Conservation (phyloP, 1,284 basidiomycete genomes). For the Cerioporus squamosus region DNA sequence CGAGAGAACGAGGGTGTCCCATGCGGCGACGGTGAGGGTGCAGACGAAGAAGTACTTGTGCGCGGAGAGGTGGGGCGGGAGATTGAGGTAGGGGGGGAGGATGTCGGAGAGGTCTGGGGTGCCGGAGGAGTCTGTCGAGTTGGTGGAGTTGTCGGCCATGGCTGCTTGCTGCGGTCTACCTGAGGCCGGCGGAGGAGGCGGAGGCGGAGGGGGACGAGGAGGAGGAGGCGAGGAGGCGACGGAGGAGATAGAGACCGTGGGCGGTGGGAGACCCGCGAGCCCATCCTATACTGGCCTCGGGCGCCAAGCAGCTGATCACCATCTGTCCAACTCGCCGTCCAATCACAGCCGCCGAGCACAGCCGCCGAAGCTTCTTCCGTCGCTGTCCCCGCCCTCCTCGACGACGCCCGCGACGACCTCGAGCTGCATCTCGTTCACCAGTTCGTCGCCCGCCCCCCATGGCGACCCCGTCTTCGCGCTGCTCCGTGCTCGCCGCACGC, state of each 20-base stretch:
- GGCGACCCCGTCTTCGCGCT: neutral
- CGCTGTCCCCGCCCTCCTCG: neutral
- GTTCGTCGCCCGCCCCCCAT: neutral
- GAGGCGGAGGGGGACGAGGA: conserved; percentile 2
- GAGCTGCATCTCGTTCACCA: neutral
- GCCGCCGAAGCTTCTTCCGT: neutral
- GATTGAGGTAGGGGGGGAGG: conserved; percentile 63
- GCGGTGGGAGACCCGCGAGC: conserved; percentile 1
- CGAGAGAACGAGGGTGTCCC: conserved; percentile 82
- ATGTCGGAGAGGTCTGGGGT: conserved; percentile 31
- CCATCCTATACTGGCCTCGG: conserved; percentile 13
- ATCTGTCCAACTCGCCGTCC: neutral
- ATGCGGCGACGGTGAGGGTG: conserved; percentile 82
- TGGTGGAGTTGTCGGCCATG: conserved; percentile 23
- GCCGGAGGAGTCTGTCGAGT: conserved; percentile 18
- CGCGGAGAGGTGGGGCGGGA: conserved; percentile 75
- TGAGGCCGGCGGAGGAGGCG: too few relatives aligned
- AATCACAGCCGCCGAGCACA: neutral
- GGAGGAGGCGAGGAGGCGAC: conserved; percentile 7
- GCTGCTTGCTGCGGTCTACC: conserved; percentile 17
- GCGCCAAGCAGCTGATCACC: conserved; percentile 6
- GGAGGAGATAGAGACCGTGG: conserved; percentile 6
- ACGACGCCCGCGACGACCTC: neutral
- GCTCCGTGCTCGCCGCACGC: neutral
- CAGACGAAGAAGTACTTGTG: conserved; percentile 89